Conservation (phyloP, 805 yeast genomes). For the Metschnikowia similis region DNA sequence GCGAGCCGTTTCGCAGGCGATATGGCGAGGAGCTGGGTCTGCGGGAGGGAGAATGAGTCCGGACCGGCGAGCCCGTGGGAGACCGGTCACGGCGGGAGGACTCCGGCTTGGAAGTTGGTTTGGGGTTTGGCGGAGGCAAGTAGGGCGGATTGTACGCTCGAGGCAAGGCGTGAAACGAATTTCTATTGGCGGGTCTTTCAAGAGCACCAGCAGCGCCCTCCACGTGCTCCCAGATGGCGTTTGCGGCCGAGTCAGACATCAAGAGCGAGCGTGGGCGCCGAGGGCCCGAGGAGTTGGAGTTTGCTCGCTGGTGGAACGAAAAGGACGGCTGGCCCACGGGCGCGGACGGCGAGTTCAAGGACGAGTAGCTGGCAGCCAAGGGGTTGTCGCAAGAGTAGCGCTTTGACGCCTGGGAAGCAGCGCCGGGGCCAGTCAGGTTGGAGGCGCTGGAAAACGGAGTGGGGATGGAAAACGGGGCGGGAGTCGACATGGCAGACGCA, state of each 20-base stretch:
- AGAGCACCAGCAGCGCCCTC: slow-evolving; percentile 1
- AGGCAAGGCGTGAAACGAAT: slow-evolving; percentile 18
- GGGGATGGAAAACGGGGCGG: no score
- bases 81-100: slow-evolving; percentile 15
- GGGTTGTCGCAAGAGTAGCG: slow-evolving; percentile 5
- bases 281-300: slow-evolving; percentile 8
- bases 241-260: slow-evolving; percentile 24
- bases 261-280: slow-evolving; percentile 35
- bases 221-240: slow-evolving; percentile 28
- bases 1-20: slow-evolving; percentile 11
- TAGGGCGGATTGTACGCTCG: slow-evolving; percentile 14
- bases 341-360: slow-evolving; percentile 10
- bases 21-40: slow-evolving; percentile 10
- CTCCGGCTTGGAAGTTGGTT: not conserved
- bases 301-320: slow-evolving; percentile 12
- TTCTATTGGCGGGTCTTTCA: slow-evolving; percentile 19
- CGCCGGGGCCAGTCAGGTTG: not conserved
- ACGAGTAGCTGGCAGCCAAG: slow-evolving; percentile 9
- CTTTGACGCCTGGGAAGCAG: slow-evolving; percentile 4
- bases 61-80: slow-evolving; percentile 23
- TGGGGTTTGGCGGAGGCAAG: slow-evolving; percentile 21
- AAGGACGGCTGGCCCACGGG: slow-evolving; percentile 15
- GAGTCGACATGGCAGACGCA: no score
- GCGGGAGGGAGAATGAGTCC: slow-evolving; percentile 29
- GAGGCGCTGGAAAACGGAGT: not conserved